Conservation (phyloP, 257 asterid species). For the Nemophila menziesii region DNA sequence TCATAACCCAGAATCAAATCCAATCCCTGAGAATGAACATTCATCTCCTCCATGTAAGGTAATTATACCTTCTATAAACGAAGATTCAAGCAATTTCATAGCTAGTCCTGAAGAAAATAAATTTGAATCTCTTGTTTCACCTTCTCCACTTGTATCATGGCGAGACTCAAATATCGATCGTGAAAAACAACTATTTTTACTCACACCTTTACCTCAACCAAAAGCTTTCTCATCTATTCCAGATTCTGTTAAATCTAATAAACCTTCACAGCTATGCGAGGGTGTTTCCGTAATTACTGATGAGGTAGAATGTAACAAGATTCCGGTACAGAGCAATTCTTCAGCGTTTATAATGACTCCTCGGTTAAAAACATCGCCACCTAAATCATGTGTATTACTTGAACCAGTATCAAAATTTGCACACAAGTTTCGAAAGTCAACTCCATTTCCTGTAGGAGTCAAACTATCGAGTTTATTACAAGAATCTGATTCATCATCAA, state of each 20-base stretch:
- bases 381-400: constrained; percentile 70
- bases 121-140: constrained; percentile 65
- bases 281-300: constrained; percentile 16
- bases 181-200: constrained; percentile 73
- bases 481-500: constrained; percentile 52
- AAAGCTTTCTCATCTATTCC: constrained; percentile 27
- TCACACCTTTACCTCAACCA: constrained; percentile 68
- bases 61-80: constrained; percentile 12
- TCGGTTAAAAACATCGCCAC: constrained; percentile 68
- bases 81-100: constrained; percentile 12
- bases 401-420: constrained; percentile 54
- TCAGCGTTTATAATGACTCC: constrained; percentile 67
- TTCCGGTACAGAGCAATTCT: constrained; percentile 23
- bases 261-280: constrained; percentile 17
- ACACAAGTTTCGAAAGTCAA: constrained; percentile 36
- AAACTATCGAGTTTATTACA: constrained; percentile 23
- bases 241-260: constrained; percentile 14
- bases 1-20: constrained; percentile 13
- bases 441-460: constrained; percentile 44
- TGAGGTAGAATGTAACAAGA: constrained; percentile 16
- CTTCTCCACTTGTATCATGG: constrained; percentile 97
- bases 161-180: constrained; percentile 49
- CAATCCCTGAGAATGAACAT: constrained; percentile 32
- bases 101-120: constrained; percentile 56
- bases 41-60: constrained; percentile 17